These are phyloP conservation scores for Lagenidium giganteum DNA, from an alignment of 352 stramenopile species.

Conservation along the genomic window DNA sequence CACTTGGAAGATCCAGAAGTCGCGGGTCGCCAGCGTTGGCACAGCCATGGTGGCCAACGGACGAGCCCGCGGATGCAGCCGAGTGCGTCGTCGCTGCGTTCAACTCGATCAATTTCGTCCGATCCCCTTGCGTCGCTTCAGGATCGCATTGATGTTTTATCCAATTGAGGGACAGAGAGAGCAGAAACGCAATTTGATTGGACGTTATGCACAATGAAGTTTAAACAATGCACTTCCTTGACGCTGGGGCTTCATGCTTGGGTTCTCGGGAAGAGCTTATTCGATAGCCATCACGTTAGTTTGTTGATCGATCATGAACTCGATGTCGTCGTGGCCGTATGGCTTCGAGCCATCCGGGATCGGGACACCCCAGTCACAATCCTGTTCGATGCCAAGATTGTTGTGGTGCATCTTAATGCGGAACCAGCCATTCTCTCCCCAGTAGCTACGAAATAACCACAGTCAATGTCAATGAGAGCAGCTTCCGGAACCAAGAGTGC, in stretches of 20 bases:
- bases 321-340: slow-evolving; percentile 4
- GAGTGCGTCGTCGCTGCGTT: background rate
- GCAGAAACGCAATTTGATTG: no score
- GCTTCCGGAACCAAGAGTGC: background rate
- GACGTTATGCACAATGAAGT: no score
- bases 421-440: slow-evolving; percentile 92
- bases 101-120: background rate
- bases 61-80: slow-evolving; percentile 16
- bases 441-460: slow-evolving; percentile 39
- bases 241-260: no score
- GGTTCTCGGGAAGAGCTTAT: no score
- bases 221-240: no score
- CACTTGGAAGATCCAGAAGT: slow-evolving; percentile 15
- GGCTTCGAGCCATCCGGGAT: slow-evolving; percentile 78
- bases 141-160: background rate
- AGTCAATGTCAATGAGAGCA: background rate
- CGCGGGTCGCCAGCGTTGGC: background rate
- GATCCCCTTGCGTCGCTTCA: no score
- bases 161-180: no score
- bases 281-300: no score
- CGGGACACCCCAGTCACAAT: slow-evolving; percentile 87
- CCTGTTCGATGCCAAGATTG: slow-evolving; percentile 85
- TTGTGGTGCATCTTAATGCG: slow-evolving; percentile 88
- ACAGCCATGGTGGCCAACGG: no score
- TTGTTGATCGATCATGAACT: no score